Evolutionary conservation across 2,329 filamentous ascomycete species (phyloP).

Genomic region (Exserohilum rostratum): DNA sequence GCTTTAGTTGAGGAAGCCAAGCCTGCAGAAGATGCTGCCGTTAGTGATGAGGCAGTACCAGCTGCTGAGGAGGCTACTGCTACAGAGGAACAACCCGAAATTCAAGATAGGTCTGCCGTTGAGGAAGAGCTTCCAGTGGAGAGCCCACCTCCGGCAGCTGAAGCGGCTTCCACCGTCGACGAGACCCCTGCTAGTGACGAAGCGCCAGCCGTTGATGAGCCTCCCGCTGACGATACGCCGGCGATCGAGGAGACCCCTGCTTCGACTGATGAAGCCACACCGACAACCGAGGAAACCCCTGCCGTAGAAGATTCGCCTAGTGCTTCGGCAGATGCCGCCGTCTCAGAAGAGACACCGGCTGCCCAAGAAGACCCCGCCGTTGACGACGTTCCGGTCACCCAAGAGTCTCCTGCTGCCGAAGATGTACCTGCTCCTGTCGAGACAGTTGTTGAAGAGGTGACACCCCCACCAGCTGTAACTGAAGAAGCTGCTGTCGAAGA

Average conservation of each 20-base stretch:
- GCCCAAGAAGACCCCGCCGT: not conserved
- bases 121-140: not conserved
- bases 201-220: not conserved
- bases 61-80: not conserved
- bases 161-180: not conserved
- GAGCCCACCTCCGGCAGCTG: not conserved
- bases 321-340: not conserved
- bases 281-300: not conserved
- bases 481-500: not conserved
- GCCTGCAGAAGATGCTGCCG: not conserved
- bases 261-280: not conserved
- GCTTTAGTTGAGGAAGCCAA: not conserved
- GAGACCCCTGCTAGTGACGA: not conserved
- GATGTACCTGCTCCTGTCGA: not conserved
- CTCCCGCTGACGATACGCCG: not conserved
- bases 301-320: not conserved
- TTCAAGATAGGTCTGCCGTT: not conserved
- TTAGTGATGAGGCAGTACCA: not conserved
- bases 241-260: not conserved
- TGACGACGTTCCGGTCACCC: constrained; percentile 2
- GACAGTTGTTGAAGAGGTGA: not conserved
- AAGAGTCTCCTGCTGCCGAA: not conserved
- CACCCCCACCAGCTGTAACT: not conserved
- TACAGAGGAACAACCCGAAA: not conserved
- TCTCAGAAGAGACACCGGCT: not conserved